A percentile compares a stretch with the other conserved stretches of the same genome.
Conservation (phyloP, 2,329 filamentous ascomycete genomes). For the Colletotrichum camelliae region DNA sequence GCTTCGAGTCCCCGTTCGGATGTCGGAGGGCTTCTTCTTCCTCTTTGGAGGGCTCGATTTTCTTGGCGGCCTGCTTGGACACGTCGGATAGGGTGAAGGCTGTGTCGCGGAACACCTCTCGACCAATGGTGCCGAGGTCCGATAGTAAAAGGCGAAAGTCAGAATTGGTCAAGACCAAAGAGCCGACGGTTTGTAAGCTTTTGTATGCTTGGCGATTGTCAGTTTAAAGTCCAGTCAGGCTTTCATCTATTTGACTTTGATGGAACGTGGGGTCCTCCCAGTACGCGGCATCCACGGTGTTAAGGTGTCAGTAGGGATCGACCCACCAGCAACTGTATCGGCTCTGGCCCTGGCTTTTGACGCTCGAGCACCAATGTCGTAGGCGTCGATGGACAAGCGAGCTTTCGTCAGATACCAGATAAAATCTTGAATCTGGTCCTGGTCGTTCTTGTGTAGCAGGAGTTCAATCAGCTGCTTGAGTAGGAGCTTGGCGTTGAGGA, state of each 20-base stretch:
- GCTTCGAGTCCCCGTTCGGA: slow-evolving; percentile 29
- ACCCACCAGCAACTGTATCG: slow-evolving; percentile 72
- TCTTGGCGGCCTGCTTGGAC: slow-evolving; percentile 75
- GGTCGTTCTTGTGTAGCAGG: slow-evolving; percentile 79
- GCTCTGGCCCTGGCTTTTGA: slow-evolving; percentile 69
- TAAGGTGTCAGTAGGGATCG: not conserved
- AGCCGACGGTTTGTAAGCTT: slow-evolving; percentile 83
- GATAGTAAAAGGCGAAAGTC: slow-evolving; percentile 88
- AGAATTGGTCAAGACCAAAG: slow-evolving; percentile 85
- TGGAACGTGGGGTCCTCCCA: not conserved
- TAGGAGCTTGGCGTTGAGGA: slow-evolving; percentile 75
- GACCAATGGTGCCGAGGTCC: slow-evolving; percentile 78
- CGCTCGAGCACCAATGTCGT: slow-evolving; percentile 66
- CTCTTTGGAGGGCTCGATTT: slow-evolving; percentile 71
- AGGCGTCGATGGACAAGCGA: slow-evolving; percentile 70
- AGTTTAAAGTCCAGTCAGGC: slow-evolving; percentile 17
- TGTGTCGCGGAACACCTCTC: slow-evolving; percentile 87
- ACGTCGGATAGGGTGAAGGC: slow-evolving; percentile 79
- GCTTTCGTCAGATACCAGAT: slow-evolving; percentile 84
- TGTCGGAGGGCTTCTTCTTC: slow-evolving; percentile 60
- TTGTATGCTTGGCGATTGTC: slow-evolving; percentile 65
- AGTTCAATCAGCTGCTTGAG: slow-evolving; percentile 83
- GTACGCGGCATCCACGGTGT: not conserved
- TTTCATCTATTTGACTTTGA: not conserved
- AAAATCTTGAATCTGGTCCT: slow-evolving; percentile 90